Base-by-base conservation (phyloP, 2,329 filamentous ascomycete genomes). In the Emergomyces pasteurianus region DNA sequence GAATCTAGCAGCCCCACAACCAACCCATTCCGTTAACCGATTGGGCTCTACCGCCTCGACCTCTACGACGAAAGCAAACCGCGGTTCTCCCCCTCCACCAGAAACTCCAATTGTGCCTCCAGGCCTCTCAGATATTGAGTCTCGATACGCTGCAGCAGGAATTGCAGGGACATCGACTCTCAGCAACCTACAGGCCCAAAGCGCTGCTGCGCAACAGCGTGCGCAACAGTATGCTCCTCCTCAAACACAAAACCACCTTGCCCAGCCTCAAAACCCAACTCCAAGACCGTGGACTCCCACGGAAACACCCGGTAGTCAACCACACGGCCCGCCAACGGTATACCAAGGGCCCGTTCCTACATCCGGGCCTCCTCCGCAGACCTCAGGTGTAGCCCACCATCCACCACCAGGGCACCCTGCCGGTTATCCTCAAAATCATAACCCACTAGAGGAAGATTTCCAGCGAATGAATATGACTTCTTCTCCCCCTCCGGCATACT, bases 401-500 rank as follows among this genome's bases (percentile, higher is more conserved):
- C 63, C 53, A 65, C 64, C 53, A 65, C 70, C 38, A 65, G 64
- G 10, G 65, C 68, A 43, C 63, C 66, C 59, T 65, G 63, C 61
- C 28, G 58, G 53, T 66, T 72, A 84, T 38, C 84, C 86, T 66
- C 80, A 84, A 62, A 90, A 84, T 75, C 83, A 84, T 62, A 90
- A 84, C 75, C 83, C 89, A n/a, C 74, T 96, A 42, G 89, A 95
- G 69, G 87, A 91, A 67, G 92, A 96, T 67, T 88, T 96, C 71
- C 86, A 90, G 66, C 85, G 90, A 21, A 82, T 96, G 81, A 85
- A 90, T 66, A 81, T 90, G 66, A 82, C 86, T 36, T 88, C 90
- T 26, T 91, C 90, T 59, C 92, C 92, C 16, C 94, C 94, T 23
- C 94, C 94, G n/a, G 92, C 94, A 6, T 99, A 99, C 74, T 94